Evolutionary conservation across 148 eudicot genomes (phyloP).

Genomic region (Polygonum maritimum): DNA sequence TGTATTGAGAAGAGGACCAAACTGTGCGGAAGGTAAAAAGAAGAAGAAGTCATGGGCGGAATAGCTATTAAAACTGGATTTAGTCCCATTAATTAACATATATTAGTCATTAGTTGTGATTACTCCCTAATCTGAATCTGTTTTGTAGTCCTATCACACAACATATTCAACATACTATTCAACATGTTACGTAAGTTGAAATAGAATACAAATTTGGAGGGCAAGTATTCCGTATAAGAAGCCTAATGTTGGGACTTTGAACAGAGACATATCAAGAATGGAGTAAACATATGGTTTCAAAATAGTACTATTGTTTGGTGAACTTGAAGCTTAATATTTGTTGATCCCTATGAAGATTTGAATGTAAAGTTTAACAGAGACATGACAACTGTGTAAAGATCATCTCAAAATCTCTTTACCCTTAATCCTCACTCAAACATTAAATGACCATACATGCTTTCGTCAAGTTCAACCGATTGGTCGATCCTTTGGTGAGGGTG

Average conservation of each 20-base stretch:
- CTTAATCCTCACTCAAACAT: background rate
- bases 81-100: too few relatives aligned
- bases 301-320: background rate
- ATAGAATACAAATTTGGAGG: background rate
- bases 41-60: too few relatives aligned
- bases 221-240: background rate
- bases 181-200: too few relatives aligned
- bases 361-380: background rate
- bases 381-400: slow-evolving; percentile 8
- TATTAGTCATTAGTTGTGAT: too few relatives aligned
- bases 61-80: too few relatives aligned
- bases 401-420: background rate
- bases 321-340: background rate
- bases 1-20: too few relatives aligned
- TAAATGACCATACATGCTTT: background rate
- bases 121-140: too few relatives aligned
- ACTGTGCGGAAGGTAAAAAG: too few relatives aligned
- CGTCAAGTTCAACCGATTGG: slow-evolving; percentile 1
- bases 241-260: slow-evolving; percentile 1
- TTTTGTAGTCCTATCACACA: too few relatives aligned
- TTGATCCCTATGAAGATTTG: slow-evolving; percentile 1
- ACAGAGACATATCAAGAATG: background rate
- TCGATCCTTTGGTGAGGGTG: background rate
- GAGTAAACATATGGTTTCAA: background rate
- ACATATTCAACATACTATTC: too few relatives aligned